A percentile compares a stretch with the other conserved stretches of the same genome.
Conservation (phyloP, 2,329 filamentous ascomycete genomes). For the Leptographium wingfieldii region DNA sequence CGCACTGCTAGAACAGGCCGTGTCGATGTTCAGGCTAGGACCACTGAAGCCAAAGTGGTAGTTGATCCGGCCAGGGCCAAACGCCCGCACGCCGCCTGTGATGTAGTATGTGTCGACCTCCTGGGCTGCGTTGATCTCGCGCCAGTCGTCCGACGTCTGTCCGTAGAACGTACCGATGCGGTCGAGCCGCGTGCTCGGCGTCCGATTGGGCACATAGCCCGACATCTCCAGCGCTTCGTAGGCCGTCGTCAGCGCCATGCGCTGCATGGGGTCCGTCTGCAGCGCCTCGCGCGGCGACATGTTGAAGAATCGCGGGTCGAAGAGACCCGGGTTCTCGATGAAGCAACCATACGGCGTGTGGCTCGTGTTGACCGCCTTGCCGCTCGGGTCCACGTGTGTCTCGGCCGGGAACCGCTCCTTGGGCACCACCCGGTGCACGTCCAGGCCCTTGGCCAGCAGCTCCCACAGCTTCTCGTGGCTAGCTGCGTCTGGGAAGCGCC, state of each 20-base stretch:
- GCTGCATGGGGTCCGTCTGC: conserved; percentile 69
- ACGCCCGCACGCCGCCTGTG: conserved; percentile 27
- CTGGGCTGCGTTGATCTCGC: conserved; percentile 59
- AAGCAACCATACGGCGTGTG: conserved; percentile 49
- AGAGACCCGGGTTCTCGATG: conserved; percentile 59
- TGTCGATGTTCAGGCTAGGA: conserved; percentile 59
- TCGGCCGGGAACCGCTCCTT: conserved; percentile 62
- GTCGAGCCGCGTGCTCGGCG: conserved; percentile 51
- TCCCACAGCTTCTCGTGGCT: conserved; percentile 64
- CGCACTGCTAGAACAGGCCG: conserved; percentile 63
- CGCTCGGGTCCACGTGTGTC: conserved; percentile 57
- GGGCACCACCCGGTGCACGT: conserved; percentile 57
- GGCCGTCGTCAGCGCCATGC: conserved; percentile 59
- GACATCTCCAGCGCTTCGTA: conserved; percentile 75
- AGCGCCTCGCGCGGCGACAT: conserved; percentile 42
- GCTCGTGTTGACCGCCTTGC: conserved; percentile 63
- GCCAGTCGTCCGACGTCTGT: conserved; percentile 62
- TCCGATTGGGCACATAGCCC: conserved; percentile 60
- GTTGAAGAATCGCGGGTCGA: conserved; percentile 73
- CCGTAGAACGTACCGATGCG: conserved; percentile 62
- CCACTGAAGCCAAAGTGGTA: conserved; percentile 67
- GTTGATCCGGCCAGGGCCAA: conserved; percentile 47
- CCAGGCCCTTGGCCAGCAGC: conserved; percentile 59
- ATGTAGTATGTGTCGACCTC: conserved; percentile 48
- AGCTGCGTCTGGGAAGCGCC: conserved; percentile 62